phyloP scores from a whole-genome alignment of 352 stramenopile genomes.

The Globisporangium parvum region DNA sequence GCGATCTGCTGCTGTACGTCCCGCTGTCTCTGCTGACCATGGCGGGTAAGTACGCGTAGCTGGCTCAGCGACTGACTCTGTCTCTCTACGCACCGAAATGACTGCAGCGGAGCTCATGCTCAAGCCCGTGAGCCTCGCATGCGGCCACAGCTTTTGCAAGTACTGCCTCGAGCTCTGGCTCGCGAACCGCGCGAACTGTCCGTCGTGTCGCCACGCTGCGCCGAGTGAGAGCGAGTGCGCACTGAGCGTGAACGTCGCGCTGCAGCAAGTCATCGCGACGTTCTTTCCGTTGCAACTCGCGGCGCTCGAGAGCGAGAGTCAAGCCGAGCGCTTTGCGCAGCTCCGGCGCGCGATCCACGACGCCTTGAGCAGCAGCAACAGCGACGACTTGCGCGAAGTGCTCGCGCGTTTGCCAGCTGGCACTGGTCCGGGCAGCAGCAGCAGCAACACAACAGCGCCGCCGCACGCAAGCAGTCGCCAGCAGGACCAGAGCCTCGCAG shows the following conservation, averaged over 20 bases:
- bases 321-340: slow-evolving; percentile 20
- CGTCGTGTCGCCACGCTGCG: slow-evolving; percentile 25
- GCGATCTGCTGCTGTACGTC: slow-evolving; percentile 41
- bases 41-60: too few relatives aligned
- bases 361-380: slow-evolving; percentile 16
- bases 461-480: slow-evolving; percentile 4
- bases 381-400: slow-evolving; percentile 22
- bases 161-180: slow-evolving; percentile 39
- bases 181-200: slow-evolving; percentile 27
- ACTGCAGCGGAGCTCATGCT: slow-evolving; percentile 37
- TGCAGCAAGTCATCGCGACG: slow-evolving; percentile 25
- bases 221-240: neutral
- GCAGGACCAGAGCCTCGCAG: slow-evolving; percentile 18
- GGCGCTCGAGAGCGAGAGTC: slow-evolving; percentile 22
- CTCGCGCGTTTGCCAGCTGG: slow-evolving; percentile 16
- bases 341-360: slow-evolving; percentile 24
- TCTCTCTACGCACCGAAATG: too few relatives aligned
- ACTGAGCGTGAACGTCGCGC: slow-evolving; percentile 25
- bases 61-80: too few relatives aligned
- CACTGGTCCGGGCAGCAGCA: neutral
- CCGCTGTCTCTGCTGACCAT: too few relatives aligned
- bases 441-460: neutral
- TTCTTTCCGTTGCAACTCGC: slow-evolving; percentile 26
- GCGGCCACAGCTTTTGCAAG: slow-evolving; percentile 43
- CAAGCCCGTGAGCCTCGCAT: slow-evolving; percentile 31